Conservation (phyloP, 805 yeast species). For the Kuraishia capsulata region DNA sequence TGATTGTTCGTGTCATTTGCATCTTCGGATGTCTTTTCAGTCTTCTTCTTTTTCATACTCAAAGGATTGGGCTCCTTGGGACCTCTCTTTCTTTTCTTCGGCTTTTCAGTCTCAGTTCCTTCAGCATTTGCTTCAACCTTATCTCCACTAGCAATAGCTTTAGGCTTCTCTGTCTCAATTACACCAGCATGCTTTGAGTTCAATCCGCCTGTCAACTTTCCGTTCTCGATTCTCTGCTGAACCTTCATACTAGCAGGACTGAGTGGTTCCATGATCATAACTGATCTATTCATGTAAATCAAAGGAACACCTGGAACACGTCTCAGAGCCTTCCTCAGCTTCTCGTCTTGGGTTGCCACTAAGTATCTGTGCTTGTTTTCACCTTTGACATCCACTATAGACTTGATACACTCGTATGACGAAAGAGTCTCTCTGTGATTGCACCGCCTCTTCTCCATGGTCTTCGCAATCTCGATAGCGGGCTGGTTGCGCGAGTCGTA, state of each 20-base stretch:
- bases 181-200: slow-evolving; percentile 49
- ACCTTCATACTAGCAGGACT: slow-evolving; percentile 56
- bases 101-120: slow-evolving; percentile 11
- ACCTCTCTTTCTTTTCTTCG: slow-evolving; percentile 47
- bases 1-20: too few species aligned
- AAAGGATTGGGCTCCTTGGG: slow-evolving; percentile 86
- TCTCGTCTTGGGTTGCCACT: slow-evolving; percentile 75
- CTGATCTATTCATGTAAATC: slow-evolving; percentile 80
- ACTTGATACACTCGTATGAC: slow-evolving; percentile 64
- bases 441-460: slow-evolving; percentile 87
- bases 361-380: slow-evolving; percentile 85
- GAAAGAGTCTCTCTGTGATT: slow-evolving; percentile 54
- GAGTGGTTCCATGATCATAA: slow-evolving; percentile 93
- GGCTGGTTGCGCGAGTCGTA: slow-evolving; percentile 63
- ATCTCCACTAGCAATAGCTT: slow-evolving; percentile 9
- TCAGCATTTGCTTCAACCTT: slow-evolving; percentile 11
- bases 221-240: slow-evolving; percentile 44
- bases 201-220: slow-evolving; percentile 70
- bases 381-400: slow-evolving; percentile 62
- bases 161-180: slow-evolving; percentile 7
- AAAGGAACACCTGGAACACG: slow-evolving; percentile 85
- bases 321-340: slow-evolving; percentile 61
- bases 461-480: slow-evolving; percentile 76
- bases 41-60: slow-evolving; percentile 72
- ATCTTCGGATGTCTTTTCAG: too few species aligned